These are phyloP conservation scores for Prunus campanulata DNA, from an alignment of 306 rosid species.

Conservation along the genomic window DNA sequence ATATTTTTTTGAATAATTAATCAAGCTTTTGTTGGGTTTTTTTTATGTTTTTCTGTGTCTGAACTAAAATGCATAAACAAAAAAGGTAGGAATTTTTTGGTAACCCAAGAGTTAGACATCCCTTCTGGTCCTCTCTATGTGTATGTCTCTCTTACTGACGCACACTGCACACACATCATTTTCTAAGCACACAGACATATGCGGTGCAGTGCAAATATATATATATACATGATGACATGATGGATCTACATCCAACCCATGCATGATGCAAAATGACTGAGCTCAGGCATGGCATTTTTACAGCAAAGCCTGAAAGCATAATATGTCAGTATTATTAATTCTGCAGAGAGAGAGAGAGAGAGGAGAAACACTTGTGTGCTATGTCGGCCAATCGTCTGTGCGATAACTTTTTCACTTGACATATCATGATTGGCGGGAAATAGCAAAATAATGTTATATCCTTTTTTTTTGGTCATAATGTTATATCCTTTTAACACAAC, in stretches of 20 bases:
- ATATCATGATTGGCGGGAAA: too few species aligned
- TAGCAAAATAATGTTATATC: too few species aligned
- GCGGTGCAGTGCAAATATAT: not conserved
- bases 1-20: not conserved
- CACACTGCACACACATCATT: not conserved
- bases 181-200: not conserved
- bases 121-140: constrained; percentile 8
- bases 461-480: too few species aligned
- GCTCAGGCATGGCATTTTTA: constrained; percentile 5
- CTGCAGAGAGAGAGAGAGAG: not conserved
- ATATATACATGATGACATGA: not conserved
- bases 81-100: constrained; percentile 8
- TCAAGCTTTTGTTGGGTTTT: not conserved
- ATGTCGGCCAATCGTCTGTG: too few species aligned
- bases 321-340: constrained; percentile 2
- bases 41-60: not conserved
- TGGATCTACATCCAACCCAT: not conserved
- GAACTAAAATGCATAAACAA: not conserved
- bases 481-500: too few species aligned
- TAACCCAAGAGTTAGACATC: constrained; percentile 13
- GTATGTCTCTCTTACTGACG: constrained; percentile 7
- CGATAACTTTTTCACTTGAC: too few species aligned
- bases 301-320: constrained; percentile 2
- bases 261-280: not conserved
- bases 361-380: too few species aligned